Conservation (phyloP, 805 yeast genomes). For the Isabelozyma gotoi region DNA sequence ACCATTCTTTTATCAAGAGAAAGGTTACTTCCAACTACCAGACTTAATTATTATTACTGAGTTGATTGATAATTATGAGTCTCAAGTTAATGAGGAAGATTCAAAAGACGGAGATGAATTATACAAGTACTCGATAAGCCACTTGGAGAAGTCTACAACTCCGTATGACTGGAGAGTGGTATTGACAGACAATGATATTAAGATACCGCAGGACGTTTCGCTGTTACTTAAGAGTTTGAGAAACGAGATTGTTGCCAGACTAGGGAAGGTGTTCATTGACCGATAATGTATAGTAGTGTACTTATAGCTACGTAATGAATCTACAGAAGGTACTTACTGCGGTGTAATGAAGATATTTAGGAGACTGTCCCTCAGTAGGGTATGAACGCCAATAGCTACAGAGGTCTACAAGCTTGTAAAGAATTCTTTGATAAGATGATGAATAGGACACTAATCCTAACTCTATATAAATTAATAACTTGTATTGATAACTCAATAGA, state of each 20-base stretch:
- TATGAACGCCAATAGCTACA: too few relatives aligned
- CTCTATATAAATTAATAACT: background rate
- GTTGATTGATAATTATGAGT: slow-evolving; percentile 36
- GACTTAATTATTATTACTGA: slow-evolving; percentile 37
- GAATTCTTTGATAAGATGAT: too few relatives aligned
- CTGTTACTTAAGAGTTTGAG: slow-evolving; percentile 27
- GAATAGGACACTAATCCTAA: too few relatives aligned
- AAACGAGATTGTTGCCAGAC: slow-evolving; percentile 29
- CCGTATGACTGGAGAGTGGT: slow-evolving; percentile 37
- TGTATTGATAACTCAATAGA: background rate
- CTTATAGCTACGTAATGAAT: too few relatives aligned
- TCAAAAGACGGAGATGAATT: slow-evolving; percentile 27
- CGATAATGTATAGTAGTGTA: background rate
- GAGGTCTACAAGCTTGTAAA: too few relatives aligned
- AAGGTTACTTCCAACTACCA: slow-evolving; percentile 21
- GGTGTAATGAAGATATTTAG: too few relatives aligned
- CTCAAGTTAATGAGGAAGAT: slow-evolving; percentile 19
- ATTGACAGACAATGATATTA: slow-evolving; percentile 12
- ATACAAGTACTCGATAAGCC: slow-evolving; percentile 28
- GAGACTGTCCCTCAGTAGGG: too few relatives aligned
- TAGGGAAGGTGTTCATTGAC: slow-evolving; percentile 33
- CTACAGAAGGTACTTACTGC: too few relatives aligned
- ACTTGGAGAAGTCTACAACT: slow-evolving; percentile 14
- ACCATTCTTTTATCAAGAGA: slow-evolving; percentile 33
- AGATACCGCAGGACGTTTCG: slow-evolving; percentile 24